Conservation (phyloP, 805 yeast genomes). For the Candida boleticola region DNA sequence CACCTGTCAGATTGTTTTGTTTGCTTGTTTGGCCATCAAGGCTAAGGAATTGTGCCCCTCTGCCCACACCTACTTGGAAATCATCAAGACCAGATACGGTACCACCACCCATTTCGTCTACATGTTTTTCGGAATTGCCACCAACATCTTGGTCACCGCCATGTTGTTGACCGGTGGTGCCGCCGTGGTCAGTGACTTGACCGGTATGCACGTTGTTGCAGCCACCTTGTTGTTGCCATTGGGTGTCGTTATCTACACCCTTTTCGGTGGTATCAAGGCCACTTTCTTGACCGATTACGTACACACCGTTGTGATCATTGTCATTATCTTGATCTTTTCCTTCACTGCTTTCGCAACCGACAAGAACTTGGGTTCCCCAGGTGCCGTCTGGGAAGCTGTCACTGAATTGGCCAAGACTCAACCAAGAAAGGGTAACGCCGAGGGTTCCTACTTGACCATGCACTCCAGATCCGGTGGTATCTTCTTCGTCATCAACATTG, state of each 20-base stretch:
- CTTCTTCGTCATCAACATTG: constrained; percentile 80
- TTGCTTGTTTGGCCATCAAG: constrained; percentile 84
- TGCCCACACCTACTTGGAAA: constrained; percentile 89
- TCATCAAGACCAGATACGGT: constrained; percentile 80
- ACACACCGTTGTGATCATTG: constrained; percentile 57
- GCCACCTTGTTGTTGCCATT: constrained; percentile 80
- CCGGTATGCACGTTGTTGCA: constrained; percentile 79
- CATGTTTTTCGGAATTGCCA: constrained; percentile 79
- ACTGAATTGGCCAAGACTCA: constrained; percentile 54
- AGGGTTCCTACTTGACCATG: constrained; percentile 88
- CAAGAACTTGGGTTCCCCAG: constrained; percentile 75
- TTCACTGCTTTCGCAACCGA: constrained; percentile 76
- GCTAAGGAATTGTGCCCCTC: constrained; percentile 87
- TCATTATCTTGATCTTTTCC: constrained; percentile 76
- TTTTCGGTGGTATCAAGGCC: constrained; percentile 46
- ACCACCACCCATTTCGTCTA: constrained; percentile 64
- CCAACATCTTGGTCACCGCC: constrained; percentile 87
- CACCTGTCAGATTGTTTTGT: constrained; percentile 79
- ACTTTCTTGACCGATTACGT: constrained; percentile 45
- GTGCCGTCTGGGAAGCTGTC: constrained; percentile 71
- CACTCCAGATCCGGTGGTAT: constrained; percentile 83
- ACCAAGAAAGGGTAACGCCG: constrained; percentile 78
- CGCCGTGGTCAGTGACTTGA: constrained; percentile 73
- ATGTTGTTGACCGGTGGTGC: constrained; percentile 91
- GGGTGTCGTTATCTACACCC: constrained; percentile 55